Percentiles rank a stretch among this genome's conserved stretches.
These are phyloP conservation scores for Suillus subluteus DNA, from an alignment of 768 basidiomycete species.

Conservation along the genomic window DNA sequence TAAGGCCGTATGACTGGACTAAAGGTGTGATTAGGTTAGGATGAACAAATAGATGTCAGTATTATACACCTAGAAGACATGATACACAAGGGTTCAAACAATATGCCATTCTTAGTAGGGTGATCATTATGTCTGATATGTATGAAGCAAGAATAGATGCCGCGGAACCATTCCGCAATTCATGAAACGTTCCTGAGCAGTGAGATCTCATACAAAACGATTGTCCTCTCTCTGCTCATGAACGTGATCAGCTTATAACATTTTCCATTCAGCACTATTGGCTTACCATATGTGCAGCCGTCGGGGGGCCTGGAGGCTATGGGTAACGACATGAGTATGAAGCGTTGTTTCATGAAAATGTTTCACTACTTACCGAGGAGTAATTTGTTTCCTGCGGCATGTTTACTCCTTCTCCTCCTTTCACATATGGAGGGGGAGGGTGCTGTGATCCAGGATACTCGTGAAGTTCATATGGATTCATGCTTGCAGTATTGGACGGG, in stretches of 20 bases:
- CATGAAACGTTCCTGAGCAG: neutral
- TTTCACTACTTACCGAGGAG: slow-evolving; percentile 23
- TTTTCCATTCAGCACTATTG: neutral
- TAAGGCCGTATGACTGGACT: neutral
- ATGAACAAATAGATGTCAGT: neutral
- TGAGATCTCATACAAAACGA: slow-evolving; percentile 7
- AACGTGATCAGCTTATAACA: neutral
- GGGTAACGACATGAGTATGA: slow-evolving; percentile 7
- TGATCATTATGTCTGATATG: neutral
- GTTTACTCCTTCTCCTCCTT: neutral
- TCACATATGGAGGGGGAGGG: slow-evolving; percentile 15
- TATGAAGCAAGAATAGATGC: slow-evolving; percentile 1
- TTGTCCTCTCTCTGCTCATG: neutral
- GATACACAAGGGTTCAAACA: neutral
- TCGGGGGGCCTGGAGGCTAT: slow-evolving; percentile 11
- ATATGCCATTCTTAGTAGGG: neutral
- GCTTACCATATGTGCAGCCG: slow-evolving; percentile 12
- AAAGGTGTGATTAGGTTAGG: neutral
- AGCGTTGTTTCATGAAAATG: neutral
- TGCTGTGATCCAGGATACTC: neutral
- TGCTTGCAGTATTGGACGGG: neutral
- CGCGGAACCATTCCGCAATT: neutral
- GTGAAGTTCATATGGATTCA: neutral
- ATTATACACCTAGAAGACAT: neutral
- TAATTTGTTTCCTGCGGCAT: slow-evolving; percentile 5